Conservation (phyloP, 768 basidiomycete species). For the Boletus vinaceobasis region DNA sequence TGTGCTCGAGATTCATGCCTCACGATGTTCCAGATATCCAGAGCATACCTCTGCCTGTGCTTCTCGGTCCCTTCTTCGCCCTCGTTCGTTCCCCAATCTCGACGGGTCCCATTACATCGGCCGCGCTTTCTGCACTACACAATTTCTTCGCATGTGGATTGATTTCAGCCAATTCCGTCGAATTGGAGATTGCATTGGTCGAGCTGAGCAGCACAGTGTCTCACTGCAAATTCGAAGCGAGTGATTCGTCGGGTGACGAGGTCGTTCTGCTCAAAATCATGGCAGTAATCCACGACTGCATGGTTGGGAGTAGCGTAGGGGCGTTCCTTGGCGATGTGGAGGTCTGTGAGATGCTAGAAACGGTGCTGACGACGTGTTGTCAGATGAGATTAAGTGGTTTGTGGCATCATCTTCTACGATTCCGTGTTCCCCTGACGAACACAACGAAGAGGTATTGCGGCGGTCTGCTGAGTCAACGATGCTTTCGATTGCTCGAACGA, state of each 20-base stretch:
- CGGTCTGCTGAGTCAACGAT: conserved; percentile 87
- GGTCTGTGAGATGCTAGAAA: conserved; percentile 98
- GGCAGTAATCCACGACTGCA: conserved; percentile 80
- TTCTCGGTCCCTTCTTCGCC: conserved; percentile 88
- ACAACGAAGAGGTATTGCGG: conserved; percentile 69
- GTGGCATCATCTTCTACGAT: conserved; percentile 28
- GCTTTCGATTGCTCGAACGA: conserved; percentile 79
- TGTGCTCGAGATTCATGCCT: conserved; percentile 11
- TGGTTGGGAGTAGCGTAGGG: conserved; percentile 64
- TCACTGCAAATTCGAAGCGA: conserved; percentile 97
- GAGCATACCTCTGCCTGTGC: conserved; percentile 51
- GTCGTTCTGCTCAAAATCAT: conserved; percentile 91
- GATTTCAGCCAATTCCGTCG: conserved; percentile 53
- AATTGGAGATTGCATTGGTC: conserved; percentile 64
- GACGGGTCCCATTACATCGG: conserved; percentile 96
- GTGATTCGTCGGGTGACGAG: conserved; percentile 96
- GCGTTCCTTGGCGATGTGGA: conserved; percentile 83
- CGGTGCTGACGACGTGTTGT: conserved; percentile 94
- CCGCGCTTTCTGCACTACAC: conserved; percentile 84
- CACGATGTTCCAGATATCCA: conserved; percentile 51
- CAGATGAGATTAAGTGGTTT: conserved; percentile 93
- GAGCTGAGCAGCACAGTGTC: conserved; percentile 88
- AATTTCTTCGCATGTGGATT: conserved; percentile 81
- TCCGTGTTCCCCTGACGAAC: conserved; percentile 13
- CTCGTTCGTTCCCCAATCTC: conserved; percentile 92